A percentile compares a stretch with the other conserved stretches of the same genome.
phyloP scores from a whole-genome alignment of 2,329 filamentous ascomycete genomes.

The Hymenoscyphus fraxineus region DNA sequence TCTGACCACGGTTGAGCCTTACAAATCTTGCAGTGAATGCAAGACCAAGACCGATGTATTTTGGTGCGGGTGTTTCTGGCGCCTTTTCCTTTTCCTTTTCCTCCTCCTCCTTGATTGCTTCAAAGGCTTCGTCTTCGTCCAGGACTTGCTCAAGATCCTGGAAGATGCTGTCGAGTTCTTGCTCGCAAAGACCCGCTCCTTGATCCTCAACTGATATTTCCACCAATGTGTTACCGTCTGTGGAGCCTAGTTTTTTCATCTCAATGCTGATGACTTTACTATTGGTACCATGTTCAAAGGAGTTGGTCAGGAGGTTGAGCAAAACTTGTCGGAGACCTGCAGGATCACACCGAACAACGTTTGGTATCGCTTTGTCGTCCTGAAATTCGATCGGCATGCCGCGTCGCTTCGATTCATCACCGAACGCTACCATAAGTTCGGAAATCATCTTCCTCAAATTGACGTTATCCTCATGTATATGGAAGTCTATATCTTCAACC shows the following conservation, averaged over 20 bases:
- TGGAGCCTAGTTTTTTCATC: conserved; percentile 15
- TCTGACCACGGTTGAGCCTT: conserved; percentile 24
- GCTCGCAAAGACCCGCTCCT: conserved; percentile 23
- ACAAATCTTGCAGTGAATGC: conserved; percentile 26
- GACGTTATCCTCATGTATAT: conserved; percentile 21
- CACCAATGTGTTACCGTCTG: conserved; percentile 18
- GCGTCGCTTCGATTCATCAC: conserved; percentile 11
- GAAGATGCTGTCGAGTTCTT: conserved; percentile 23
- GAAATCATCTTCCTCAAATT: conserved; percentile 18
- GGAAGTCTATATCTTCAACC: conserved; percentile 56
- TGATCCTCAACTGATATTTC: conserved; percentile 24
- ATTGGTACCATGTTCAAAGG: conserved; percentile 21
- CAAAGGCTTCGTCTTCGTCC: conserved; percentile 22
- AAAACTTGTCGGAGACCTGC: conserved; percentile 22
- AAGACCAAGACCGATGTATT: conserved; percentile 24
- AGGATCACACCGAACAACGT: conserved; percentile 21
- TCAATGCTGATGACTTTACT: conserved; percentile 17
- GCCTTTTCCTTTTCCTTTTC: conserved; percentile 1
- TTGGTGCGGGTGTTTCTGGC: neutral
- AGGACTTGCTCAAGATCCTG: conserved; percentile 26
- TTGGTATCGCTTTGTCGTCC: conserved; percentile 16
- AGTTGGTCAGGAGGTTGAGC: conserved; percentile 24
- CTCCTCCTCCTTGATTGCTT: neutral
- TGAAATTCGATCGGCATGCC: conserved; percentile 17
- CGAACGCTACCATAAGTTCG: conserved; percentile 18